These are phyloP conservation scores for Bruguiera gymnorhiza DNA, from an alignment of 345 rosid species.

Conservation along the genomic window DNA sequence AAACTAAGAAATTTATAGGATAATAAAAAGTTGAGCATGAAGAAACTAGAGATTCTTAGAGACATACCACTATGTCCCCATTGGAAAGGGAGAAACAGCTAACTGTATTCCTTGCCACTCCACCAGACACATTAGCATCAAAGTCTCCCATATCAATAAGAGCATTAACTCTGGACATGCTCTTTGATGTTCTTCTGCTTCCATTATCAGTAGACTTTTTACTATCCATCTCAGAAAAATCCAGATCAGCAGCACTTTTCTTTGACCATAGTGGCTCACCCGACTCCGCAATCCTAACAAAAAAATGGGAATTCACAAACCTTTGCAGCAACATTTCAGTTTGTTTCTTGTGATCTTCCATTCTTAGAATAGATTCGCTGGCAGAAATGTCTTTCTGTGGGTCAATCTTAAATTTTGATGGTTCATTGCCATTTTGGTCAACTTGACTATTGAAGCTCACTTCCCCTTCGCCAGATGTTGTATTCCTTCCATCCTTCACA, in stretches of 20 bases:
- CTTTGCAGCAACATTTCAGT: conserved; percentile 68
- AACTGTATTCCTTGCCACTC: conserved; percentile 74
- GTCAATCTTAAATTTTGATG: conserved; percentile 48
- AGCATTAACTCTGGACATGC: conserved; percentile 43
- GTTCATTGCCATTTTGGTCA: conserved; percentile 49
- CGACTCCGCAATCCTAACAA: conserved; percentile 88
- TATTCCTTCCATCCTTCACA: conserved; percentile 30
- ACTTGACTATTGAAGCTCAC: conserved; percentile 37
- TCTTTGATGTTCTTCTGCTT: conserved; percentile 26
- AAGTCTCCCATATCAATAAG: conserved; percentile 79
- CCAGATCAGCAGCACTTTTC: conserved; percentile 41
- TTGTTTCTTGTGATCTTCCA: conserved; percentile 77
- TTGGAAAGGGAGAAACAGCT: conserved; percentile 76
- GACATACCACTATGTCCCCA: conserved; percentile 96
- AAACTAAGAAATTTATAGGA: conserved; percentile 1
- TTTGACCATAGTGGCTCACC: conserved; percentile 84
- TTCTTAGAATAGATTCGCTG: conserved; percentile 79
- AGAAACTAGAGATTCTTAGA: conserved; percentile 25
- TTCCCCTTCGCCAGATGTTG: conserved; percentile 43
- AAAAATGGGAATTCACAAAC: conserved; percentile 89
- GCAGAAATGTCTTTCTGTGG: conserved; percentile 51
- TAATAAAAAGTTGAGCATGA: conserved; percentile 1
- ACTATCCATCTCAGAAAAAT: conserved; percentile 33
- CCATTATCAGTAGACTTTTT: conserved; percentile 20
- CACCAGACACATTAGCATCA: conserved; percentile 73